Conservation (phyloP, 2,329 filamentous ascomycete species). For the Fusarium sp. region DNA sequence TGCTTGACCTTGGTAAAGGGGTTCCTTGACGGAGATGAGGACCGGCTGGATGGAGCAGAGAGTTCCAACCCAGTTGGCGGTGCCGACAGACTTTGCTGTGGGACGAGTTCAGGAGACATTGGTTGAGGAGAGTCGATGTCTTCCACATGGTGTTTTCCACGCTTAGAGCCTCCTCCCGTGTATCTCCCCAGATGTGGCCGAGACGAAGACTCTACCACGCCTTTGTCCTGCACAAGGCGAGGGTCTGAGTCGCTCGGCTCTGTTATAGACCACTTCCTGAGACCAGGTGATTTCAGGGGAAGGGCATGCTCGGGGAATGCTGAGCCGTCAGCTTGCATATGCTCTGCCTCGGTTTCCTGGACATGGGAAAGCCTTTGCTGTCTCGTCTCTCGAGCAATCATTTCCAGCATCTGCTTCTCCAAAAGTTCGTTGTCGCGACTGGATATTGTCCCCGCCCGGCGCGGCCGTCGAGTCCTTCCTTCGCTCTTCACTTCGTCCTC, state of each 20-base stretch:
- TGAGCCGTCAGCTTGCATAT: conserved; percentile 50
- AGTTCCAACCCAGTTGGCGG: conserved; percentile 72
- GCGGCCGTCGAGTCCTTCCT: conserved; percentile 49
- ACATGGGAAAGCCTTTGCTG: conserved; percentile 53
- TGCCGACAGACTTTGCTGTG: conserved; percentile 63
- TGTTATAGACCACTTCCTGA: conserved; percentile 52
- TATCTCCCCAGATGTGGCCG: conserved; percentile 50
- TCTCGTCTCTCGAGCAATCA: conserved; percentile 66
- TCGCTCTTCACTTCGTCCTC: conserved; percentile 59
- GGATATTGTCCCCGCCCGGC: conserved; percentile 60
- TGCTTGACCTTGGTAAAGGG: conserved; percentile 67
- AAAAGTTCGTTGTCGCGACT: conserved; percentile 64
- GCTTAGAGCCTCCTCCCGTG: conserved; percentile 64
- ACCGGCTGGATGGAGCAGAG: conserved; percentile 72
- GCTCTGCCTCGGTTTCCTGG: conserved; percentile 49
- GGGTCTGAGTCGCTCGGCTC: conserved; percentile 58
- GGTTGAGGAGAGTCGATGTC: conserved; percentile 61
- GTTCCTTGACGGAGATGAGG: conserved; percentile 72
- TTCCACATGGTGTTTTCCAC: conserved; percentile 54
- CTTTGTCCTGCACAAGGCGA: conserved; percentile 40
- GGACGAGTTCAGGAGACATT: conserved; percentile 65
- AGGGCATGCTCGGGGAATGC: conserved; percentile 49
- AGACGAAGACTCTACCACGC: conserved; percentile 37
- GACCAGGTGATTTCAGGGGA: conserved; percentile 47
- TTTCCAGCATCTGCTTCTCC: conserved; percentile 72